Conservation (phyloP, 352 stramenopile genomes). For the Phytophthora crassamura region DNA sequence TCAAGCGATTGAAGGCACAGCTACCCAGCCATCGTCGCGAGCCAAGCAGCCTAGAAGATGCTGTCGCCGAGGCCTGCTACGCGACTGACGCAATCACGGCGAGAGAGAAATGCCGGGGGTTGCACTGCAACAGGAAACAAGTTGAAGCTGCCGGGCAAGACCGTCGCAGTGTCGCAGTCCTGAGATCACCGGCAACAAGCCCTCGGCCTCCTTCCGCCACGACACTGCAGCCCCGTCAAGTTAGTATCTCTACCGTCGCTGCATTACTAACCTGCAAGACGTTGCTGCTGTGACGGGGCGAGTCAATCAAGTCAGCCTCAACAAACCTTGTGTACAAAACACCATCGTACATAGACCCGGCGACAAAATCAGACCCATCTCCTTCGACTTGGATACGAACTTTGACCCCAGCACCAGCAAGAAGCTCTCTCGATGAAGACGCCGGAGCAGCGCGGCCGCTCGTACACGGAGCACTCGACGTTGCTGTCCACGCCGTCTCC, state of each 20-base stretch:
- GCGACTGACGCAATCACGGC: constrained; percentile 7
- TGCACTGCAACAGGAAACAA: constrained; percentile 7
- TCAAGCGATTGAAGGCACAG: too few species aligned
- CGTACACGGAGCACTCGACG: constrained; percentile 40
- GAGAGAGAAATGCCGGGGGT: constrained; percentile 13
- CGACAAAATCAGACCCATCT: constrained; percentile 10
- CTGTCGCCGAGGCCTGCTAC: not conserved
- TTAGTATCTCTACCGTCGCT: too few species aligned
- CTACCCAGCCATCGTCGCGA: too few species aligned
- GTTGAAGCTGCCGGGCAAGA: constrained; percentile 15
- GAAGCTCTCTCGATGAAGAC: constrained; percentile 21
- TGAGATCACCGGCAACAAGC: too few species aligned
- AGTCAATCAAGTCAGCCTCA: too few species aligned
- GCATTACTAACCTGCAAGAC: too few species aligned
- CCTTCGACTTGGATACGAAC: constrained; percentile 9
- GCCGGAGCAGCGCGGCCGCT: constrained; percentile 25
- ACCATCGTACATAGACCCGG: constrained; percentile 7
- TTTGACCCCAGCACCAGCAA: not conserved
- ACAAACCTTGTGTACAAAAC: not conserved
- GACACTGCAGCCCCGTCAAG: too few species aligned
- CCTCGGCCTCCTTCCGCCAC: too few species aligned
- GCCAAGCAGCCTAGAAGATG: too few species aligned
- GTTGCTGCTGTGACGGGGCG: too few species aligned
- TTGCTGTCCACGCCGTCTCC: constrained; percentile 34
- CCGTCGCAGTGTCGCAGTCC: not conserved